Evolutionary conservation across 208 protist genomes (phyloP).

Genomic region (Acanthamoeba lenticulata): DNA sequence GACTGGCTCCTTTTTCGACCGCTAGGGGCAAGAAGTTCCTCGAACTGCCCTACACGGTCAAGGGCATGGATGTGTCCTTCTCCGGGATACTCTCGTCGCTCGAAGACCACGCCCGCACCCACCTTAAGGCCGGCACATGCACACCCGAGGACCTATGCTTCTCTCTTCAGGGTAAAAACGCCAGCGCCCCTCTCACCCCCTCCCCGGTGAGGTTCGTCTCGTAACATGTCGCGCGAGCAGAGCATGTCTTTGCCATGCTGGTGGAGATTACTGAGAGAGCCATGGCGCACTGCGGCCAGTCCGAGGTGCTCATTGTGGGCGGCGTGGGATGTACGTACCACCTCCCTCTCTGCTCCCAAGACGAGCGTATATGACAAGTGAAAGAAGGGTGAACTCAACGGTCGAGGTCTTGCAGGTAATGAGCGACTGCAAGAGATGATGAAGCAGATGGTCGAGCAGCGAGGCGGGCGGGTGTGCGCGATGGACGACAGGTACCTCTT

Average conservation of each 20-base stretch:
- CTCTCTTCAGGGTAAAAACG: conserved; percentile 90
- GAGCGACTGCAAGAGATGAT: conserved; percentile 97
- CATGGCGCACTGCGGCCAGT: conserved; percentile 96
- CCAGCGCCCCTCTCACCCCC: background rate
- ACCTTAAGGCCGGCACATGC: conserved; percentile 85
- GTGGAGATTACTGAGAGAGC: conserved; percentile 99
- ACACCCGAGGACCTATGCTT: conserved; percentile 97
- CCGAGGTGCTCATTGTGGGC: conserved; percentile 98
- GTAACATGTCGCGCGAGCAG: conserved; percentile 62
- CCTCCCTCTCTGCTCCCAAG: background rate
- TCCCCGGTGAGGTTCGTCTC: background rate
- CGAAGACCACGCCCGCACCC: conserved; percentile 84
- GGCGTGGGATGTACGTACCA: conserved; percentile 96
- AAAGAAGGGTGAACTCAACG: background rate
- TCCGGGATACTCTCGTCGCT: conserved; percentile 94
- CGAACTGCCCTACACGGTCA: conserved; percentile 97
- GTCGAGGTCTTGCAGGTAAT: too few species aligned
- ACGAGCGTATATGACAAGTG: background rate
- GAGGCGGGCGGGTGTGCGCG: conserved; percentile 91
- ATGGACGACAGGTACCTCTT: conserved; percentile 91
- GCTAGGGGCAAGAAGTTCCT: conserved; percentile 89
- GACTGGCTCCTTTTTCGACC: background rate
- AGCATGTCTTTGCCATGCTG: conserved; percentile 99
- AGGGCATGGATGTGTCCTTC: conserved; percentile 98
- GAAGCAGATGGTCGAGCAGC: conserved; percentile 91